A percentile compares a stretch with the other conserved stretches of the same genome.
Conservation (phyloP, 768 basidiomycete genomes). For the Xerocomus brunneocitrinus region DNA sequence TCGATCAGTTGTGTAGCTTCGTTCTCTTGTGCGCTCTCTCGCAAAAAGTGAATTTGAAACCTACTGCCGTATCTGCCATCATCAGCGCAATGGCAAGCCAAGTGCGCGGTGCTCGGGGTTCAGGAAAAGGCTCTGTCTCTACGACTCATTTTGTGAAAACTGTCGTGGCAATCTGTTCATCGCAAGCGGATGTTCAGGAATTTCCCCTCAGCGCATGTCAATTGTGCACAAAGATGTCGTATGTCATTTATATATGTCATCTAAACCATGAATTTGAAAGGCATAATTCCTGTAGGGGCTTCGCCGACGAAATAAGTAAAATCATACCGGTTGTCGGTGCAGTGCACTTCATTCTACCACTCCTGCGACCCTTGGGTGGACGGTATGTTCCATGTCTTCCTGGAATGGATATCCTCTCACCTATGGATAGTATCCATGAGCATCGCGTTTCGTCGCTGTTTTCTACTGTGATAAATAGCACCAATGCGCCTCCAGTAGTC, state of each 20-base stretch:
- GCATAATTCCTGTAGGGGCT: constrained; percentile 31
- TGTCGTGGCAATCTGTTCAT: constrained; percentile 56
- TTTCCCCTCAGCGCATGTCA: constrained; percentile 40
- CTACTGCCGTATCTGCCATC: constrained; percentile 57
- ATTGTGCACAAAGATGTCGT: constrained; percentile 46
- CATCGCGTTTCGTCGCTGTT: constrained; percentile 22
- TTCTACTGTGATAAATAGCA: constrained; percentile 27
- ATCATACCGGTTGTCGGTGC: constrained; percentile 46
- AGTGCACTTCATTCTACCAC: constrained; percentile 52
- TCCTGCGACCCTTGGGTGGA: constrained; percentile 34
- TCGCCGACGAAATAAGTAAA: constrained; percentile 45
- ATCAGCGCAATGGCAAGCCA: constrained; percentile 49
- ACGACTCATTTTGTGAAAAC: constrained; percentile 62
- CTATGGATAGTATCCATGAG: constrained; percentile 22
- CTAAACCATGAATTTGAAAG: neutral
- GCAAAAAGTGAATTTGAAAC: constrained; percentile 55
- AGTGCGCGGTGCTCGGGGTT: constrained; percentile 30
- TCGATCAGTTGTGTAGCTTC: constrained; percentile 61
- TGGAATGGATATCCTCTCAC: neutral
- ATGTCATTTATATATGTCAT: constrained; percentile 24
- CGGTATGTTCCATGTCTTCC: constrained; percentile 31
- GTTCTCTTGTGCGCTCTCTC: constrained; percentile 69
- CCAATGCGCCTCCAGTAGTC: constrained; percentile 17
- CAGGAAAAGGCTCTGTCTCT: constrained; percentile 34
- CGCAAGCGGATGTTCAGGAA: constrained; percentile 52